Conservation (phyloP, 176 grass and related monocot genomes). For the Carex pumila region DNA sequence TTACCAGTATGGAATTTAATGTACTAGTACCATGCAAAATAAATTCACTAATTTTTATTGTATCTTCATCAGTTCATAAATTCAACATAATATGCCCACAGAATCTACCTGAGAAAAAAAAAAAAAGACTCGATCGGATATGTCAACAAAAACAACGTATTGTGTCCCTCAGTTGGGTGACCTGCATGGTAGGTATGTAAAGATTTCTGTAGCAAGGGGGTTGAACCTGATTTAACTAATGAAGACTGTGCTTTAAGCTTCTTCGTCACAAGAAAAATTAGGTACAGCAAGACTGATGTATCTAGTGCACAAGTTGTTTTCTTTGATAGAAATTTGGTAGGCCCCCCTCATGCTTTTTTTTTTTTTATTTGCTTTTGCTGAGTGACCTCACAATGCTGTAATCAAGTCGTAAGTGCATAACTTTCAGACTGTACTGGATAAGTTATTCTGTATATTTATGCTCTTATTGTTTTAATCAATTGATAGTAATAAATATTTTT, state of each 20-base stretch:
- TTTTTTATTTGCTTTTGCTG: not conserved
- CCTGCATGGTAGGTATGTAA: constrained; percentile 7
- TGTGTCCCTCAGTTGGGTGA: not conserved
- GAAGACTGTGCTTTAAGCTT: not conserved
- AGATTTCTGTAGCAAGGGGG: not conserved
- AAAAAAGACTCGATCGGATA: not conserved
- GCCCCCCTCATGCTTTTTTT: not conserved
- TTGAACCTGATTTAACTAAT: constrained; percentile 3
- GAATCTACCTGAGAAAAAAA: not conserved
- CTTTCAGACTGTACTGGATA: not conserved
- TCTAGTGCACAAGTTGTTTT: not conserved
- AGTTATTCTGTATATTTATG: not conserved
- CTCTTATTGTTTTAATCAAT: not conserved
- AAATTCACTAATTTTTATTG: not conserved
- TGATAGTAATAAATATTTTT: not conserved
- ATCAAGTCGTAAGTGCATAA: constrained; percentile 11
- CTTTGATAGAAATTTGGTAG: not conserved
- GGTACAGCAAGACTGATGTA: not conserved
- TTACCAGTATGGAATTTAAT: not conserved
- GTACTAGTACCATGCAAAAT: not conserved
- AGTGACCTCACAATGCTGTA: constrained; percentile 4
- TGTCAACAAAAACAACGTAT: not conserved
- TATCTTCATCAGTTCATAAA: not conserved
- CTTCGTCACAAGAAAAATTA: constrained; percentile 1
- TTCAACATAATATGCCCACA: not conserved